Conservation (phyloP, 805 yeast species). For the Zygosaccharomyces gambellarensis region DNA sequence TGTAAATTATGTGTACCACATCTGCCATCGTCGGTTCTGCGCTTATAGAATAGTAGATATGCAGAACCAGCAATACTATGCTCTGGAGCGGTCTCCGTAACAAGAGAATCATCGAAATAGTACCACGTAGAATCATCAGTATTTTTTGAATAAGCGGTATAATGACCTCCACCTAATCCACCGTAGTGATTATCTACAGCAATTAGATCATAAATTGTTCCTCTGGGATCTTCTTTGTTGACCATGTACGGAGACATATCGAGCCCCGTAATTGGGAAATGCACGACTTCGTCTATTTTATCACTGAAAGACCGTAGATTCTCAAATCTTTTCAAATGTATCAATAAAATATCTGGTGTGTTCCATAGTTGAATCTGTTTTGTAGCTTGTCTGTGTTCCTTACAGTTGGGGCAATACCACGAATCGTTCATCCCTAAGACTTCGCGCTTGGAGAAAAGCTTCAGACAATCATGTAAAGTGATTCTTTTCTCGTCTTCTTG, state of each 20-base stretch:
- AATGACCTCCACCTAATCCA: slow-evolving; percentile 96
- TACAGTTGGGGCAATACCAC: slow-evolving; percentile 91
- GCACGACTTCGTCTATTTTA: slow-evolving; percentile 78
- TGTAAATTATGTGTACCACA: slow-evolving; percentile 48
- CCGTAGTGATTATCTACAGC: slow-evolving; percentile 97
- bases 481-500: slow-evolving; percentile 39
- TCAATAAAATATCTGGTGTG: slow-evolving; percentile 85
- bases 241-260: slow-evolving; percentile 63
- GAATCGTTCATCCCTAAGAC: slow-evolving; percentile 81
- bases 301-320: slow-evolving; percentile 81
- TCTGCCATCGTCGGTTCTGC: slow-evolving; percentile 33
- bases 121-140: slow-evolving; percentile 78
- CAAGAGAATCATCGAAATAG: slow-evolving; percentile 82
- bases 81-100: slow-evolving; percentile 53
- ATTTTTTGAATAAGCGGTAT: slow-evolving; percentile 84
- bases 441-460: slow-evolving; percentile 73
- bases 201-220: slow-evolving; percentile 67
- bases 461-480: slow-evolving; percentile 68
- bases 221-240: slow-evolving; percentile 25
- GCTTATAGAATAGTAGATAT: slow-evolving; percentile 77
- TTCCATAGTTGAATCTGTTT: slow-evolving; percentile 89
- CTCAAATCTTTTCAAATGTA: slow-evolving; percentile 87
- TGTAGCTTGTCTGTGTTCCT: slow-evolving; percentile 84
- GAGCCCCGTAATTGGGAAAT: slow-evolving; percentile 79
- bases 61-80: slow-evolving; percentile 73